Conservation (phyloP, 2,329 filamentous ascomycete genomes). For the Colletotrichum tanaceti region DNA sequence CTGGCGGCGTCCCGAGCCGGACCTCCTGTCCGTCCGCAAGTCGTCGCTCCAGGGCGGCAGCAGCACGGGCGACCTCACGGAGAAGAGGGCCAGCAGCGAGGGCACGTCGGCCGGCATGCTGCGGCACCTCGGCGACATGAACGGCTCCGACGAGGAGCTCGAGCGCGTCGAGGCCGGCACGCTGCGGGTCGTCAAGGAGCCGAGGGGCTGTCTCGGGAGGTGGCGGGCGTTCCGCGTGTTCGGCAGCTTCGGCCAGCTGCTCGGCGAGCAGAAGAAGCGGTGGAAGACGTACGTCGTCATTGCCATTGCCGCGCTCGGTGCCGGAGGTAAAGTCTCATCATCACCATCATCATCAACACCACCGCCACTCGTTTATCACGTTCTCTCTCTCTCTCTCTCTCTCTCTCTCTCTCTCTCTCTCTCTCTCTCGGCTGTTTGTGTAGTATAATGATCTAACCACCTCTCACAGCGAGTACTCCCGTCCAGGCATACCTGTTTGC, state of each 20-base stretch:
- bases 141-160: slow-evolving; percentile 33
- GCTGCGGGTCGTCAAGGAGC: slow-evolving; percentile 24
- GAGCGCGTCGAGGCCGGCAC: slow-evolving; percentile 14
- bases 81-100: slow-evolving; percentile 34
- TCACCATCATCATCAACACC: too few relatives aligned
- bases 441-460: neutral
- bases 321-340: slow-evolving; percentile 24
- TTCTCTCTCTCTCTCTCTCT: too few relatives aligned
- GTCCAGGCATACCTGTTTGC: slow-evolving; percentile 40
- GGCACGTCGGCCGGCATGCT: slow-evolving; percentile 20
- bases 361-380: too few relatives aligned
- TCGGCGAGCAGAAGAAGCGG: slow-evolving; percentile 37
- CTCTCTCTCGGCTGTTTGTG: too few relatives aligned
- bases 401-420: too few relatives aligned
- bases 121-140: slow-evolving; percentile 16
- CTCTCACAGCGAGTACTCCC: slow-evolving; percentile 24
- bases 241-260: slow-evolving; percentile 34
- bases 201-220: slow-evolving; percentile 6
- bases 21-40: neutral
- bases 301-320: slow-evolving; percentile 32
- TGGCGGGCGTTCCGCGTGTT: slow-evolving; percentile 30
- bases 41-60: slow-evolving; percentile 22
- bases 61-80: slow-evolving; percentile 31
- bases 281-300: slow-evolving; percentile 38
- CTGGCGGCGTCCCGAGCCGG: slow-evolving; percentile 34